Percentiles rank a stretch among this genome's conserved stretches.
phyloP scores from a whole-genome alignment of 306 rosid species.

The Trifolium pratense region DNA sequence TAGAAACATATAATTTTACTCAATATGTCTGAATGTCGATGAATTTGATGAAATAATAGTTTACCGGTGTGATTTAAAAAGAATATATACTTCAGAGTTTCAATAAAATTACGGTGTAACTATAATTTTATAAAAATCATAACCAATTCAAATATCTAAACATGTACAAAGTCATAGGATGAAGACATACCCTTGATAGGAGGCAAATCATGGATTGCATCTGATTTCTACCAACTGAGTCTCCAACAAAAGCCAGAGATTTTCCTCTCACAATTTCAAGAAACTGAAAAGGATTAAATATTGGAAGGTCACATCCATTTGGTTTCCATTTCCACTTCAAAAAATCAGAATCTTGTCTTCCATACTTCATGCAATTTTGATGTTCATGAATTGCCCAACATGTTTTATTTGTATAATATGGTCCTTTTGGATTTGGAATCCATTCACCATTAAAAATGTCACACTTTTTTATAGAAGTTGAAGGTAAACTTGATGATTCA shows the following conservation, averaged over 20 bases:
- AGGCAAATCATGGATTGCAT: constrained; percentile 83
- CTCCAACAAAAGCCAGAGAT: constrained; percentile 91
- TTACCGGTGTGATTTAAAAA: background rate
- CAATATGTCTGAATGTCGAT: background rate
- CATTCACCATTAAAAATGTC: constrained; percentile 86
- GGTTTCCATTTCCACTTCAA: constrained; percentile 95
- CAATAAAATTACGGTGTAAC: background rate
- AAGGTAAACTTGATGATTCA: constrained; percentile 42
- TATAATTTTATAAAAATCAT: background rate
- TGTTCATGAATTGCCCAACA: constrained; percentile 94
- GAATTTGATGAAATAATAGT: background rate
- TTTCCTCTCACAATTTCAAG: constrained; percentile 74
- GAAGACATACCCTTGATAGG: constrained; percentile 48
- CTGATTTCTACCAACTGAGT: constrained; percentile 94
- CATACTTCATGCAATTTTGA: constrained; percentile 88
- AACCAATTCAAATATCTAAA: background rate
- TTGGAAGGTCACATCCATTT: constrained; percentile 71
- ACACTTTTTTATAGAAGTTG: constrained; percentile 51
- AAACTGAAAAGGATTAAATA: constrained; percentile 82
- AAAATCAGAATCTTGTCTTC: constrained; percentile 76
- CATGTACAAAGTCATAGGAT: background rate
- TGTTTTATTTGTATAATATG: constrained; percentile 72
- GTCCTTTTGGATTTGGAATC: constrained; percentile 80
- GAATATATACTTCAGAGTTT: background rate
- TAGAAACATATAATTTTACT: too few relatives aligned